A percentile compares a stretch with the other conserved stretches of the same genome.
Conservation (phyloP, 768 basidiomycete genomes). For the Dioszegia hungarica region DNA sequence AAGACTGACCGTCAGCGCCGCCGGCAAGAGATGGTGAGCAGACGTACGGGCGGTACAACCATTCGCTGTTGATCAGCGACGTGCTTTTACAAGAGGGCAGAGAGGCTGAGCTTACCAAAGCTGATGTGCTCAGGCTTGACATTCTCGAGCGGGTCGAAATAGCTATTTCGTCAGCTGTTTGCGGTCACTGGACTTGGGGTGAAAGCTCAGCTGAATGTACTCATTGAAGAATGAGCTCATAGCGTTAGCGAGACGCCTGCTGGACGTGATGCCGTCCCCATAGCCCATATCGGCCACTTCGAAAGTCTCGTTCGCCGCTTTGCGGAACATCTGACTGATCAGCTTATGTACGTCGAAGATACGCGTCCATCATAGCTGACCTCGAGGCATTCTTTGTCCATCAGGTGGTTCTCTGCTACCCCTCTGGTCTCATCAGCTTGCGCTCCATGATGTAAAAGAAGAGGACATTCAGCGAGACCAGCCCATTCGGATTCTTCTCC, state of each 20-base stretch:
- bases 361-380: neutral
- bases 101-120: slow-evolving; percentile 15
- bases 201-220: slow-evolving; percentile 6
- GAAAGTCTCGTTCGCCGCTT: slow-evolving; percentile 28
- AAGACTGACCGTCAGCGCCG: slow-evolving; percentile 13
- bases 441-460: neutral
- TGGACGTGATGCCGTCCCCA: slow-evolving; percentile 42
- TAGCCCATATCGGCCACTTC: slow-evolving; percentile 34
- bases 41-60: slow-evolving; percentile 26
- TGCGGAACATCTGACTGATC: slow-evolving; percentile 24
- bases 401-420: slow-evolving; percentile 45
- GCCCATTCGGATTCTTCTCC: slow-evolving; percentile 36
- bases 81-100: neutral
- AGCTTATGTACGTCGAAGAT: neutral
- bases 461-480: slow-evolving; percentile 30
- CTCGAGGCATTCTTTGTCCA: slow-evolving; percentile 36
- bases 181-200: no score
- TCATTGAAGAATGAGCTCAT: slow-evolving; percentile 35
- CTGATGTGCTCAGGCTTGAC: slow-evolving; percentile 32
- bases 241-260: slow-evolving; percentile 33
- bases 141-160: slow-evolving; percentile 21
- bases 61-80: slow-evolving; percentile 13
- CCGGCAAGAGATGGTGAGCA: neutral
- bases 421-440: slow-evolving; percentile 4
- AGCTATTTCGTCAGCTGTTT: slow-evolving; percentile 1